phyloP scores from a whole-genome alignment of 768 basidiomycete genomes.

The Pleurotus sapidus region DNA sequence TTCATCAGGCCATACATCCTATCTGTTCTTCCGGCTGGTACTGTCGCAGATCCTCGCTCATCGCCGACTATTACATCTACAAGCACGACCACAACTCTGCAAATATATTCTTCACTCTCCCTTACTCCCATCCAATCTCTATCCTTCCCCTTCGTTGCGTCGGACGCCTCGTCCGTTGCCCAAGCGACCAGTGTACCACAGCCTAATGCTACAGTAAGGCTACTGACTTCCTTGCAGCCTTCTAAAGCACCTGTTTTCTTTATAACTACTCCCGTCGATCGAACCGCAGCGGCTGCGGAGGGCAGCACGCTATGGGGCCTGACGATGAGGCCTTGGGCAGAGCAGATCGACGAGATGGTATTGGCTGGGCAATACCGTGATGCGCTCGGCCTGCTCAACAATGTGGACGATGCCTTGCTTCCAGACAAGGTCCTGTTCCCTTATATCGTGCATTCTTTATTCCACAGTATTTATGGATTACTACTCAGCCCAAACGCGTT shows the following conservation, averaged over 20 bases:
- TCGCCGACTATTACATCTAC: constrained; percentile 30
- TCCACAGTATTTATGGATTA: background rate
- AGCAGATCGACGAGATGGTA: constrained; percentile 85
- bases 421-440: constrained; percentile 58
- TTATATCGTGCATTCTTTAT: background rate
- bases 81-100: constrained; percentile 57
- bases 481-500: constrained; percentile 42
- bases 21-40: constrained; percentile 69
- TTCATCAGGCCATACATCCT: constrained; percentile 78
- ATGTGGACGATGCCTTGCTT: constrained; percentile 54
- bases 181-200: constrained; percentile 11
- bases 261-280: constrained; percentile 74
- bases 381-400: constrained; percentile 76
- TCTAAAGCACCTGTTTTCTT: constrained; percentile 57
- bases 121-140: constrained; percentile 58
- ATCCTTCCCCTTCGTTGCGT: constrained; percentile 51
- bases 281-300: constrained; percentile 56
- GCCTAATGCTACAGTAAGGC: constrained; percentile 52
- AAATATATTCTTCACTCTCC: constrained; percentile 72
- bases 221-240: constrained; percentile 56
- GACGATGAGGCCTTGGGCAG: constrained; percentile 67
- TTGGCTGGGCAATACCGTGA: constrained; percentile 65
- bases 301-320: constrained; percentile 82
- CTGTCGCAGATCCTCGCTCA: constrained; percentile 35
- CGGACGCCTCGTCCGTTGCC: constrained; percentile 20